A percentile compares a stretch with the other conserved stretches of the same genome.
These are phyloP conservation scores for Knoxia roxburghii DNA, from an alignment of 257 asterid species.

Conservation along the genomic window DNA sequence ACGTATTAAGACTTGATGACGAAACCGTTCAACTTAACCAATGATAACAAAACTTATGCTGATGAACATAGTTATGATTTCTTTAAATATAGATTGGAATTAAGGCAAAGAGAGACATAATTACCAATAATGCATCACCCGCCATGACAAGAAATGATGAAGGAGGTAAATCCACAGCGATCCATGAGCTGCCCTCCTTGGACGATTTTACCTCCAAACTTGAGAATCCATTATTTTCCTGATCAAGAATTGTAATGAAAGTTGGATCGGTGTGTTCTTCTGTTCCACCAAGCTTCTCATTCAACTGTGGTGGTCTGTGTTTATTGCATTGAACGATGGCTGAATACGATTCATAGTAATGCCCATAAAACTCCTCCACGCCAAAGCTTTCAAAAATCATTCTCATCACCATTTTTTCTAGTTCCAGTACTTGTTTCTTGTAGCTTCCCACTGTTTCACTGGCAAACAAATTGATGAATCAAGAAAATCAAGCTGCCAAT, in stretches of 20 bases:
- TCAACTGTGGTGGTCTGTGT: conserved; percentile 32
- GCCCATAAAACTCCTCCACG: conserved; percentile 33
- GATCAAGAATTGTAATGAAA: conserved; percentile 46
- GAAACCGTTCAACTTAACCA: too few species aligned
- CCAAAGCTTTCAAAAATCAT: conserved; percentile 58
- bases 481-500: not conserved
- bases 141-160: conserved; percentile 52
- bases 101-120: too few species aligned
- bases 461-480: not conserved
- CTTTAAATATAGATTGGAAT: too few species aligned
- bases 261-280: conserved; percentile 51
- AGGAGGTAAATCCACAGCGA: conserved; percentile 39
- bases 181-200: conserved; percentile 48
- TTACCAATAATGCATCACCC: conserved; percentile 45
- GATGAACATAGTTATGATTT: too few species aligned
- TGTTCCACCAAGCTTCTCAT: conserved; percentile 26
- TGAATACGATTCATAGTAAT: conserved; percentile 40
- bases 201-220: conserved; percentile 48
- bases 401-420: conserved; percentile 43
- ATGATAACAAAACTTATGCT: too few species aligned
- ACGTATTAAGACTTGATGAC: too few species aligned
- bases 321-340: conserved; percentile 45
- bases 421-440: conserved; percentile 34
- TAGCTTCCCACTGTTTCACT: conserved; percentile 39
- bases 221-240: conserved; percentile 46